Evolutionary conservation across 129 eudicot species (phyloP).

Genomic region (Silybum marianum): DNA sequence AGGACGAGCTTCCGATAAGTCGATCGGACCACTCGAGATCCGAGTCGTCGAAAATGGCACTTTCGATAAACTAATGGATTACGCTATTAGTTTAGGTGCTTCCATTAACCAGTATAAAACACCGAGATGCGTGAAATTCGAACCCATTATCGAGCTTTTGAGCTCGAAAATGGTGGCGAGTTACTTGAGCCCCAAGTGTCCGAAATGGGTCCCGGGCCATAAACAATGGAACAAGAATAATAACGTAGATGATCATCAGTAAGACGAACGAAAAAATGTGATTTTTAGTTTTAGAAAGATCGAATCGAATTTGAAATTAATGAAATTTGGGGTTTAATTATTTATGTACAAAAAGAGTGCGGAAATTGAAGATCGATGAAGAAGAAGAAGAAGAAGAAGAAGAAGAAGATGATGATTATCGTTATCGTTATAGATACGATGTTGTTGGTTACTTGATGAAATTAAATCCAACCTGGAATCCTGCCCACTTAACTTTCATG

Average conservation of each 20-base stretch:
- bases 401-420: too few relatives aligned
- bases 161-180: slow-evolving; percentile 57
- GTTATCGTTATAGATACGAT: background rate
- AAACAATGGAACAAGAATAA: slow-evolving; percentile 51
- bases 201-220: slow-evolving; percentile 75
- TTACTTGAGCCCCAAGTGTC: slow-evolving; percentile 86
- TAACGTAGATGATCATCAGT: background rate
- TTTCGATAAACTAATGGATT: slow-evolving; percentile 89
- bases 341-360: background rate
- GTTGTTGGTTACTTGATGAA: slow-evolving; percentile 20
- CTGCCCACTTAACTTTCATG: slow-evolving; percentile 66
- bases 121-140: slow-evolving; percentile 77
- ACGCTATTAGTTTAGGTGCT: slow-evolving; percentile 72
- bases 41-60: slow-evolving; percentile 72
- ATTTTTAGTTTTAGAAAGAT: background rate
- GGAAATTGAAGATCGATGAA: background rate
- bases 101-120: slow-evolving; percentile 87
- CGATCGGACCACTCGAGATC: slow-evolving; percentile 89
- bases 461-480: slow-evolving; percentile 59
- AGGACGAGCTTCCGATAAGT: slow-evolving; percentile 66
- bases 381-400: too few relatives aligned
- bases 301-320: background rate
- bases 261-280: background rate
- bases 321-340: background rate
- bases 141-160: slow-evolving; percentile 72